Evolutionary conservation across 2,329 filamentous ascomycete species (phyloP).

Genomic region (Calonectria pteridis): DNA sequence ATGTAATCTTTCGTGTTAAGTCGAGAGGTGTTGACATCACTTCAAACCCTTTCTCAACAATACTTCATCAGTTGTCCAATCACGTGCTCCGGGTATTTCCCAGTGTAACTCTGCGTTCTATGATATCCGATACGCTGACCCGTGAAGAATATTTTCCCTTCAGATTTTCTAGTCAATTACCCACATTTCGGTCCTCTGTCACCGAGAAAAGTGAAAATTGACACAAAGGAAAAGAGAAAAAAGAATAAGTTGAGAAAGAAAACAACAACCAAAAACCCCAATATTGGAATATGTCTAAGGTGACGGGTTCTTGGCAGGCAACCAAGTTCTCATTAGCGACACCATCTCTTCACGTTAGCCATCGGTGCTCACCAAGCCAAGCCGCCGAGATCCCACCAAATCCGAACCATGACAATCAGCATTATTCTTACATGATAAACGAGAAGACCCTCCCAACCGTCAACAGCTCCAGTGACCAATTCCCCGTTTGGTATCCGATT

Average conservation of each 20-base stretch:
- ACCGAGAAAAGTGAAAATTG: neutral
- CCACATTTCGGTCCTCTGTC: neutral
- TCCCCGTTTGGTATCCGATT: conserved; percentile 9
- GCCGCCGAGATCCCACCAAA: neutral
- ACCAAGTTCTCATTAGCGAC: neutral
- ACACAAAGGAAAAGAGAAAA: neutral
- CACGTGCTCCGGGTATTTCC: neutral
- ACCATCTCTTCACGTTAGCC: neutral
- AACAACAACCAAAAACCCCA: neutral
- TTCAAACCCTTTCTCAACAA: neutral
- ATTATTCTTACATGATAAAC: neutral
- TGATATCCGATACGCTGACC: neutral
- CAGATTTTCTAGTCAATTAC: neutral
- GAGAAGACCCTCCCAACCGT: neutral
- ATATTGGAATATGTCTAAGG: no score
- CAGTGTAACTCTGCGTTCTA: neutral
- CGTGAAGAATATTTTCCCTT: neutral
- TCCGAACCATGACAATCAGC: neutral
- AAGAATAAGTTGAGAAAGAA: neutral
- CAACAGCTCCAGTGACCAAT: conserved; percentile 16
- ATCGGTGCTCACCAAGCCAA: neutral
- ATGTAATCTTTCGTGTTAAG: neutral
- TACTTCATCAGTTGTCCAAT: neutral
- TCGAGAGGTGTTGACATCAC: neutral
- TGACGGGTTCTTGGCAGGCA: neutral